Evolutionary conservation across 2,329 filamentous ascomycete genomes (phyloP), one percentile per base, ranked within the genome.

Genomic region (Paramyrothecium roridum): DNA sequence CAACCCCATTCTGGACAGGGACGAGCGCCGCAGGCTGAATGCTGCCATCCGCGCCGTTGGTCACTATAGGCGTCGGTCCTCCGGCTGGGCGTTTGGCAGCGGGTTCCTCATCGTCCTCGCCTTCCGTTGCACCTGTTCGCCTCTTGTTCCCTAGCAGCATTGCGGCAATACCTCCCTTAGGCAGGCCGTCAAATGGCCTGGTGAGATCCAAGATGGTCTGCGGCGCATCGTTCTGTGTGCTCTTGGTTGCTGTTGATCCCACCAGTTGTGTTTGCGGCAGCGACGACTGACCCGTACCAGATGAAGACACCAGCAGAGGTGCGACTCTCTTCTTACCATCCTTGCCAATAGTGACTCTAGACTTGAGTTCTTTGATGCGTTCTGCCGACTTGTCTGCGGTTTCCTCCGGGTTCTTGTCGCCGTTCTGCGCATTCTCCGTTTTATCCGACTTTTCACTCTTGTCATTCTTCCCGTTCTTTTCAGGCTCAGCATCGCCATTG

Each of bases 281-380:
- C 17, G 93, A 96, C 1, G 93, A 96, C 66, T 93, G 87, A 12
- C 90, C 91, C 1, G 88, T 90, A 2, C 90, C 91, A 10, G 93
- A 93, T 0, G 91, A 92, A 1, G 93, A 96, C 8, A 99, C 91
- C 13, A 99, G 80, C 60, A 99, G 79, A 2, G 95, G 95, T 3
- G 92, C 90, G 54, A 99, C 93, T 54, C 95, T 85, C 76, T 99
- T 99, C 75, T 95, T 98, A 30, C 95, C 95, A 61, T 99, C 93
- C 70, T 97, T 98, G 0, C 91, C 96, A 57, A 97, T 88, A 0
- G 93, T 97, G 3, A 98, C 93, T 52, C 95, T 84, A 59, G 93
- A 91, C 73, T 98, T 98, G 60, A 98, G 74, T 64, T 78, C 78
- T 59, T 76, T 80, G 65, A 84, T 79, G 56, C 81, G 74, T 57